Conservation (phyloP, 2,329 filamentous ascomycete species). For the Zasmidium angulare region DNA sequence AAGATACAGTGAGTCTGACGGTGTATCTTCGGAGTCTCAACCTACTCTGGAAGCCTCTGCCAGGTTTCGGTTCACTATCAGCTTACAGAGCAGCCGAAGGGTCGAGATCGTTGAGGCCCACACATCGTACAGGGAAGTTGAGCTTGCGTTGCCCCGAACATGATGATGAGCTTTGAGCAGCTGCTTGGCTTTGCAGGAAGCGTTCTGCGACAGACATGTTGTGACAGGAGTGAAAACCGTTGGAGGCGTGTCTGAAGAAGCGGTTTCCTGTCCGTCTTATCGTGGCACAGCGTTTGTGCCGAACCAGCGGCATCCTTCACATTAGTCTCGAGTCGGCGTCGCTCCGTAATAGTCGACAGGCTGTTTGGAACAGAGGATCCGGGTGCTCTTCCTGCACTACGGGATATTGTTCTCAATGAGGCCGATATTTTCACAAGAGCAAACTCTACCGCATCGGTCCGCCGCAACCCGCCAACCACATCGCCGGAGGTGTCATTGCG, state of each 20-base stretch:
- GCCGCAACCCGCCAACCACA: neutral
- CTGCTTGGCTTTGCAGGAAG: neutral
- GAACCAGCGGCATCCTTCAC: no score
- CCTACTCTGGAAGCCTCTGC: neutral
- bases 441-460: neutral
- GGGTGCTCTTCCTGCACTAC: neutral
- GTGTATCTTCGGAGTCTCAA: neutral
- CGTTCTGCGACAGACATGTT: neutral
- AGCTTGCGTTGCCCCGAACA: no score
- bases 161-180: no score
- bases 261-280: neutral
- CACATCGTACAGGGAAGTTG: neutral
- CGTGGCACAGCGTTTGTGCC: neutral
- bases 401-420: neutral
- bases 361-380: neutral
- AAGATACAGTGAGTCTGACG: neutral
- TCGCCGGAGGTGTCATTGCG: neutral
- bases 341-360: no score
- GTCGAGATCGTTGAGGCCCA: neutral
- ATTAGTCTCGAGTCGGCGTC: no score
- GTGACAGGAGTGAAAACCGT: neutral
- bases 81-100: neutral
- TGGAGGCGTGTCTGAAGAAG: neutral
- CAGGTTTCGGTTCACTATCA: neutral
- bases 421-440: neutral